Evolutionary conservation across 148 eudicot species (phyloP), one percentile per base, ranked within the genome.

Genomic region (Camellia japonica): DNA sequence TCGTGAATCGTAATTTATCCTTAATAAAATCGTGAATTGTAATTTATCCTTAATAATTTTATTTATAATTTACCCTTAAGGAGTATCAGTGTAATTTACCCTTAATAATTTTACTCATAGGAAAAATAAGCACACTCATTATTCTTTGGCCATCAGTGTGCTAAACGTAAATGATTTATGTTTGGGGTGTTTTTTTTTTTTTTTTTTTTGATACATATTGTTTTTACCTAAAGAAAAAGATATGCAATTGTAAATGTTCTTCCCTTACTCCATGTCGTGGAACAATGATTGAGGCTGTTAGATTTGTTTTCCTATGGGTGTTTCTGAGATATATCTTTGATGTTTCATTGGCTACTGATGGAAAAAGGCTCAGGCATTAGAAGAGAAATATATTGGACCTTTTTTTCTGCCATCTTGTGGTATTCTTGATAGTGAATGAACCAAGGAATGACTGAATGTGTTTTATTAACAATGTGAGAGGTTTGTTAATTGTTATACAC

Each of bases 331-430:
- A 60, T 43, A 41, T 60, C 74, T 71, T 18, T 16, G 64, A 5
- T 60, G 78, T 44, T 61, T 43, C 12, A 19, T 60, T 46, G 69
- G 43, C 56, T 62, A 60, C 56, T 43, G 16, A 51, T 42, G 19
- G 30, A 59, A 75, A 42, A 3, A 42, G 4, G 9, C 7, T 75
- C 49, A 1, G 54, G 75, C 42, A 51, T 71, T 20, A 30, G 75
- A 72, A 55, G 75, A 73, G 58, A 30, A 75, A 20, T 75, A 43
- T 18, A 18, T 0, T 61, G 38, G 54, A 61, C 54, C 68, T 75
- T 60, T 75, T 43, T 7, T 59, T 7, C 38, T 73, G 38, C 38
- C 59, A 18, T 61, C 44, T 43, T 10, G 55, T 61, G 49, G 56
- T 44, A 6, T 59, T 6, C 68, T 43, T 12, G 5, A 19, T n/a